Percentiles rank a stretch among this genome's conserved stretches.
phyloP scores from a whole-genome alignment of 1,284 basidiomycete genomes.

The Schizophyllum amplum region DNA sequence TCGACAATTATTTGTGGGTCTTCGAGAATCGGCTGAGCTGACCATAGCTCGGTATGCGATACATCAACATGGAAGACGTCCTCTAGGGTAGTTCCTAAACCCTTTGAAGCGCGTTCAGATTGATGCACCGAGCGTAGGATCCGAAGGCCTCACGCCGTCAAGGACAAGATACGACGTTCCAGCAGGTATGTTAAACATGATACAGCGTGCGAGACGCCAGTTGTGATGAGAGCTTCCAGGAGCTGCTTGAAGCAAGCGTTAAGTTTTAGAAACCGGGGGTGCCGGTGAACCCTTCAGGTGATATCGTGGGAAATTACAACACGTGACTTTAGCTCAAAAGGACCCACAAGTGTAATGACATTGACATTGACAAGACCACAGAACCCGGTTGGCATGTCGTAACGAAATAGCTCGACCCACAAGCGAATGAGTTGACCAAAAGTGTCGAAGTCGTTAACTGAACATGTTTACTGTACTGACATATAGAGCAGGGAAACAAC shows the following conservation, averaged over 20 bases:
- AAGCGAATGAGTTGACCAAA: neutral
- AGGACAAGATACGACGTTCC: neutral
- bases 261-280: too few species aligned
- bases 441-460: neutral
- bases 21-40: conserved; percentile 46
- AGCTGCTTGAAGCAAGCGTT: too few species aligned
- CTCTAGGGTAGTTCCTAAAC: conserved; percentile 55
- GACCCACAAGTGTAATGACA: too few species aligned
- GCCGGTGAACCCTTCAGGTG: too few species aligned
- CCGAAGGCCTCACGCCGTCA: neutral
- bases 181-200: neutral
- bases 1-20: conserved; percentile 44
- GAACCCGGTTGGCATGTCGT: too few species aligned
- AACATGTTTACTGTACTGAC: neutral
- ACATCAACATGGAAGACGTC: conserved; percentile 43
- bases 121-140: neutral
- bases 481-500: neutral
- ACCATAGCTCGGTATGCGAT: conserved; percentile 58
- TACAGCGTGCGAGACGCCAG: too few species aligned
- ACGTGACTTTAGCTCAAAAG: too few species aligned
- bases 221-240: too few species aligned
- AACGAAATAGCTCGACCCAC: too few species aligned
- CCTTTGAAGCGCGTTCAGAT: conserved; percentile 25
- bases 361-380: too few species aligned
- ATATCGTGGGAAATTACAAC: too few species aligned